These are phyloP conservation scores for Dioszegia aurantiaca DNA, from an alignment of 768 basidiomycete species.

Conservation along the genomic window DNA sequence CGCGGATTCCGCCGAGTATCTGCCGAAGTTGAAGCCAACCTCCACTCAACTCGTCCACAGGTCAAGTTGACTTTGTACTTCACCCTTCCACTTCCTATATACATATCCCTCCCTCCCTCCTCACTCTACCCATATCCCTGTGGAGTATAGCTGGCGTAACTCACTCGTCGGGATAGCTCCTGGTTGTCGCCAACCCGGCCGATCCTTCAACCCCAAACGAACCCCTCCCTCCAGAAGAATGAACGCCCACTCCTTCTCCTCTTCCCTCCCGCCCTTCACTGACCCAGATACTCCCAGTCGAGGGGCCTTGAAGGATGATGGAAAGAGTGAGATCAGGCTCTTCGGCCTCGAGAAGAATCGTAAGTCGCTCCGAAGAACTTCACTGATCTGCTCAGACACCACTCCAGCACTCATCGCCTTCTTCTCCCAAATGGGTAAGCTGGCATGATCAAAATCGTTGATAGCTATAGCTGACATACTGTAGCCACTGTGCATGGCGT, in stretches of 20 bases:
- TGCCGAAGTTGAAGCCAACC: too few relatives aligned
- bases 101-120: conserved; percentile 3
- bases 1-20: too few relatives aligned
- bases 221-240: not conserved
- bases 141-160: not conserved
- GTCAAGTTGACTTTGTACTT: conserved; percentile 4
- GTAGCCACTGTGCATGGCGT: conserved; percentile 27
- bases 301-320: too few relatives aligned
- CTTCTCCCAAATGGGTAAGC: conserved; percentile 30
- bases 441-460: not conserved
- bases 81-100: conserved; percentile 1
- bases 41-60: not conserved
- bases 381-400: conserved; percentile 19
- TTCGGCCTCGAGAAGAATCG: not conserved
- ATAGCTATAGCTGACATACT: not conserved
- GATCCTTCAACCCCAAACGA: not conserved
- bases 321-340: conserved; percentile 9
- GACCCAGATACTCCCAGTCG: too few relatives aligned
- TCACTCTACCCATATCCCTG: not conserved
- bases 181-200: not conserved
- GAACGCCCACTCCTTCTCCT: not conserved
- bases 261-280: not conserved
- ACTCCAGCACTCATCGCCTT: conserved; percentile 23
- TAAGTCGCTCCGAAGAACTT: not conserved
- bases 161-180: not conserved